These are phyloP conservation scores for Rhodotorula sp. DNA, from an alignment of 1,284 basidiomycete genomes.

Conservation along the genomic window DNA sequence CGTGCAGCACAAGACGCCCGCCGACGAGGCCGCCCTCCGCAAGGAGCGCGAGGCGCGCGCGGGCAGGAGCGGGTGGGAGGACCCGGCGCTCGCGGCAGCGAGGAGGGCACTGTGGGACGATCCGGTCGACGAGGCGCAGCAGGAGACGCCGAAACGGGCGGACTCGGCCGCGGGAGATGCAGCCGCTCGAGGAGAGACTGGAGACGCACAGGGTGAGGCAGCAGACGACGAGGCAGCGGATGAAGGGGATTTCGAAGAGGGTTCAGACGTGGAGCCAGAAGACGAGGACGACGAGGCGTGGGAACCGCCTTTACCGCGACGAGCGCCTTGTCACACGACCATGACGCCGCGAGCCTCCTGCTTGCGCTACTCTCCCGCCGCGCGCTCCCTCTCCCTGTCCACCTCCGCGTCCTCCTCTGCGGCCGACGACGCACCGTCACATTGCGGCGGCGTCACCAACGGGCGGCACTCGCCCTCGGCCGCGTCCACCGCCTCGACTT, in stretches of 20 bases:
- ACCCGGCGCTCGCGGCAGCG: slow-evolving; percentile 36
- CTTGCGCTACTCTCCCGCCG: slow-evolving; percentile 24
- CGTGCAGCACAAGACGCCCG: not conserved
- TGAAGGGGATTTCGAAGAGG: not conserved
- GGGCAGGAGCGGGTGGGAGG: slow-evolving; percentile 26
- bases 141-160: too few relatives aligned
- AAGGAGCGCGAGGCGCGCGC: slow-evolving; percentile 11
- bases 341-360: slow-evolving; percentile 21
- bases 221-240: slow-evolving; percentile 11
- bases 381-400: slow-evolving; percentile 7
- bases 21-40: slow-evolving; percentile 12
- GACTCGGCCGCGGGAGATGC: not conserved
- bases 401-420: slow-evolving; percentile 2
- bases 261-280: not conserved
- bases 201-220: not conserved
- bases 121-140: not conserved
- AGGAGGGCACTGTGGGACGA: slow-evolving; percentile 38
- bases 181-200: not conserved
- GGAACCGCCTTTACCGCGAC: slow-evolving; percentile 1
- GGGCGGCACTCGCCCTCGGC: slow-evolving; percentile 15
- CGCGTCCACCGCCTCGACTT: slow-evolving; percentile 18
- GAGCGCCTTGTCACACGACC: slow-evolving; percentile 1
- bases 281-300: slow-evolving; percentile 6
- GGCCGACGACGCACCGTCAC: not conserved
- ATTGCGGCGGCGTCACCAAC: not conserved